Conservation (phyloP, 306 rosid species). For the Echinosophora koreensis region DNA sequence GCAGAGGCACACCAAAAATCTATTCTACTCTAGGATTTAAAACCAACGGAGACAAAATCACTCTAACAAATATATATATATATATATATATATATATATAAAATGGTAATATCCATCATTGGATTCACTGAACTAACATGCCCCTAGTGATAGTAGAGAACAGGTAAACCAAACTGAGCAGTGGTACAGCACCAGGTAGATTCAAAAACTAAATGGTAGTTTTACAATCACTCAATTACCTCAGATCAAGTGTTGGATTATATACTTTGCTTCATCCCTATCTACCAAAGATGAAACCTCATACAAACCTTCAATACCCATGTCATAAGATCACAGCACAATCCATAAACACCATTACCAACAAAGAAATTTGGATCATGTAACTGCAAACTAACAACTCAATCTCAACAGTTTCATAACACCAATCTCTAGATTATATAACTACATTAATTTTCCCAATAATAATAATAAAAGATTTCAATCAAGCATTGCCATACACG, state of each 20-base stretch:
- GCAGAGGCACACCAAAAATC: too few species aligned
- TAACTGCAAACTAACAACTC: background rate
- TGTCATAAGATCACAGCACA: background rate
- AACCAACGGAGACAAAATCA: too few species aligned
- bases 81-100: too few species aligned
- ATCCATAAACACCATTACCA: background rate
- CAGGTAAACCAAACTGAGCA: background rate
- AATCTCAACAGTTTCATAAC: background rate
- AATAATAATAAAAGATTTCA: too few species aligned
- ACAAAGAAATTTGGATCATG: background rate
- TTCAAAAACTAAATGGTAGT: background rate
- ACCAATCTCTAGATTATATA: background rate
- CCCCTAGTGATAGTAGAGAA: background rate
- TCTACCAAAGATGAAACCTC: background rate
- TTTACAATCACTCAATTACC: background rate
- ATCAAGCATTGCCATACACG: too few species aligned
- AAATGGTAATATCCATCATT: background rate
- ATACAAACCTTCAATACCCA: background rate
- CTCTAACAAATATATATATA: too few species aligned
- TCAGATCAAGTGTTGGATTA: constrained; percentile 28
- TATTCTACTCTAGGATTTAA: too few species aligned
- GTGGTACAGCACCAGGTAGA: background rate
- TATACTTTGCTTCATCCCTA: constrained; percentile 13
- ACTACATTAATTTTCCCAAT: too few species aligned
- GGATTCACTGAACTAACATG: background rate